These are phyloP conservation scores for Blastobotrys malaysiensis DNA, from an alignment of 1,139 yeast genomes.

Conservation along the genomic window DNA sequence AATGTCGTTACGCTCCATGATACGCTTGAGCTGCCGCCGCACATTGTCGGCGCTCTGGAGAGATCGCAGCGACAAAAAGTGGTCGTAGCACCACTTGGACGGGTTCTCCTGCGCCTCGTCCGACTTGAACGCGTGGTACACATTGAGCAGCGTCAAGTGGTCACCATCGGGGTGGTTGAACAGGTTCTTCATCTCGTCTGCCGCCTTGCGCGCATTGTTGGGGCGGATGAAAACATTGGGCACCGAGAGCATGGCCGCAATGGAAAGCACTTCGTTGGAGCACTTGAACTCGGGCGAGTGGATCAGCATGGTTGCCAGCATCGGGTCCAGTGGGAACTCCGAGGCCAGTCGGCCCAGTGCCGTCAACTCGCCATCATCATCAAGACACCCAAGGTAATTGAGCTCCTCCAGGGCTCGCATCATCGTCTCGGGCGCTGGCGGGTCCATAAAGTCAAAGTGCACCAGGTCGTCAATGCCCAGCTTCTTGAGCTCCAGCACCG, in stretches of 20 bases:
- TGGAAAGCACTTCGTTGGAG: conserved; percentile 80
- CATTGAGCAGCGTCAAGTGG: conserved; percentile 80
- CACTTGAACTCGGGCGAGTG: conserved; percentile 81
- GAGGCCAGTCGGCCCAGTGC: conserved; percentile 85
- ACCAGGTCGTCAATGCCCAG: conserved; percentile 93
- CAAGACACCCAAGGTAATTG: conserved; percentile 81
- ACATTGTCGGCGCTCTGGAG: conserved; percentile 79
- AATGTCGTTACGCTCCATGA: conserved; percentile 78
- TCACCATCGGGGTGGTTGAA: conserved; percentile 97
- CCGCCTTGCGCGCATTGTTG: conserved; percentile 76
- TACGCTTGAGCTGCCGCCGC: conserved; percentile 70
- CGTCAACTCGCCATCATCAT: conserved; percentile 88
- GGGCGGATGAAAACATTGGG: conserved; percentile 96
- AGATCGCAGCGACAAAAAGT: conserved; percentile 79
- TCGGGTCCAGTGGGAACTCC: conserved; percentile 92
- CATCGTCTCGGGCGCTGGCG: conserved; percentile 99
- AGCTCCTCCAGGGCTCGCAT: conserved; percentile 97
- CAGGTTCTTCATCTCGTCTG: conserved; percentile 82
- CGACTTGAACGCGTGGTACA: conserved; percentile 74
- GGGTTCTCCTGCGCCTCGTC: conserved; percentile 51
- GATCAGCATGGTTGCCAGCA: conserved; percentile 87
- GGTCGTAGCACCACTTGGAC: conserved; percentile 79
- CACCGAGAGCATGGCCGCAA: conserved; percentile 86
- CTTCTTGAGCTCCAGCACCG: conserved; percentile 88
- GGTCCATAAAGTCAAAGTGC: conserved; percentile 98